These are phyloP conservation scores for Cyclotella kingstonii DNA, from an alignment of 108 stramenopile species.

Conservation along the genomic window DNA sequence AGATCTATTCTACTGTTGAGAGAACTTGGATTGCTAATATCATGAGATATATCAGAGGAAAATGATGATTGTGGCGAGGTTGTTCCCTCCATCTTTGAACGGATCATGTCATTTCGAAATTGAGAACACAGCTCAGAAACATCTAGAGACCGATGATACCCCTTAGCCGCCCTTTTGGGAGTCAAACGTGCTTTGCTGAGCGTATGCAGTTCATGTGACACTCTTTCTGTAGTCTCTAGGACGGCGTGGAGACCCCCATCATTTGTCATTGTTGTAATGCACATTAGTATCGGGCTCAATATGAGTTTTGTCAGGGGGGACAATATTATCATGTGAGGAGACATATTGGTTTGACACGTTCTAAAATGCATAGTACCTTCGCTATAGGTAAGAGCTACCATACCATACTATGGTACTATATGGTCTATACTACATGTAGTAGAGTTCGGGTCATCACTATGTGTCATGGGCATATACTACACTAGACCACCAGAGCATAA, in stretches of 20 bases:
- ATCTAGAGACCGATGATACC: neutral
- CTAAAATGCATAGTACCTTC: too few relatives aligned
- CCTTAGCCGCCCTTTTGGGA: neutral
- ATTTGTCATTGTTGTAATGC: conserved; percentile 30
- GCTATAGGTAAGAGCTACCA: too few relatives aligned
- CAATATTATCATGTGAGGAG: too few relatives aligned
- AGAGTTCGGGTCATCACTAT: too few relatives aligned
- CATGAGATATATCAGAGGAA: neutral
- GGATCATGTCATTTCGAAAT: neutral
- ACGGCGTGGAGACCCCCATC: conserved; percentile 34
- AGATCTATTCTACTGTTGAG: conserved; percentile 20
- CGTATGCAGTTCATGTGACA: conserved; percentile 19
- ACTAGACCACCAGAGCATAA: too few relatives aligned
- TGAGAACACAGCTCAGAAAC: neutral
- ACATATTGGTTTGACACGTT: too few relatives aligned
- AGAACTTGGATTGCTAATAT: neutral
- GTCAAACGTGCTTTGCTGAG: neutral
- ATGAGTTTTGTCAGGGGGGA: too few relatives aligned
- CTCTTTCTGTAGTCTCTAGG: conserved; percentile 24
- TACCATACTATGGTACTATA: too few relatives aligned
- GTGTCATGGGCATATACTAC: too few relatives aligned
- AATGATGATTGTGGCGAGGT: conserved; percentile 1
- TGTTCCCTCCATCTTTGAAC: neutral
- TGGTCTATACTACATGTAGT: too few relatives aligned
- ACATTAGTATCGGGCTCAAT: too few relatives aligned